Percentiles rank a stretch among this genome's conserved stretches.
These are phyloP conservation scores for Bocquillonia castaneifolia DNA, from an alignment of 441 rosid genomes.

Conservation along the genomic window DNA sequence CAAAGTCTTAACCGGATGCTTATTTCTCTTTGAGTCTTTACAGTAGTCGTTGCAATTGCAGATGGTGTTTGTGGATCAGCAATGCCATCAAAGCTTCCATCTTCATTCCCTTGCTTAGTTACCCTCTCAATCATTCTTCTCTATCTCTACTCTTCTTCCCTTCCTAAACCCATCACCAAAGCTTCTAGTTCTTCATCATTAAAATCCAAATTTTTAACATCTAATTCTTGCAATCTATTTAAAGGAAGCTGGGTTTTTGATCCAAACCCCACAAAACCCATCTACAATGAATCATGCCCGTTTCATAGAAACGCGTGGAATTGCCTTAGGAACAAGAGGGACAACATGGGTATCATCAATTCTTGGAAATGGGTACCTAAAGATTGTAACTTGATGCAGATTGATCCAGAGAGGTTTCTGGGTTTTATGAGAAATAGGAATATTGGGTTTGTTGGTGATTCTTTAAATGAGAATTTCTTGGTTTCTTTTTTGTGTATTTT, in stretches of 20 bases:
- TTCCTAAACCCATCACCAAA: slow-evolving; percentile 23
- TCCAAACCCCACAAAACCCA: slow-evolving; percentile 31
- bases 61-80: slow-evolving; percentile 25
- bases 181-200: slow-evolving; percentile 15
- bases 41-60: neutral
- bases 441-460: slow-evolving; percentile 88
- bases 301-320: slow-evolving; percentile 95
- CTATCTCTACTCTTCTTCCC: slow-evolving; percentile 34
- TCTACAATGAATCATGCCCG: slow-evolving; percentile 77
- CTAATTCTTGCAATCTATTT: slow-evolving; percentile 60
- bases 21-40: neutral
- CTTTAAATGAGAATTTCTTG: slow-evolving; percentile 80
- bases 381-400: slow-evolving; percentile 48
- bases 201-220: slow-evolving; percentile 19
- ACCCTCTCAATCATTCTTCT: slow-evolving; percentile 46
- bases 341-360: slow-evolving; percentile 64
- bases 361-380: slow-evolving; percentile 85
- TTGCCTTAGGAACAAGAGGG: slow-evolving; percentile 63
- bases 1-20: neutral
- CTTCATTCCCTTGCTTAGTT: slow-evolving; percentile 44
- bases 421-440: slow-evolving; percentile 61
- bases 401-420: slow-evolving; percentile 58
- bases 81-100: slow-evolving; percentile 59
- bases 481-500: slow-evolving; percentile 75
- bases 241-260: slow-evolving; percentile 58